Percentiles rank a stretch among this genome's conserved stretches.
phyloP scores from a whole-genome alignment of 805 yeast species.

The Priceomyces medius region DNA sequence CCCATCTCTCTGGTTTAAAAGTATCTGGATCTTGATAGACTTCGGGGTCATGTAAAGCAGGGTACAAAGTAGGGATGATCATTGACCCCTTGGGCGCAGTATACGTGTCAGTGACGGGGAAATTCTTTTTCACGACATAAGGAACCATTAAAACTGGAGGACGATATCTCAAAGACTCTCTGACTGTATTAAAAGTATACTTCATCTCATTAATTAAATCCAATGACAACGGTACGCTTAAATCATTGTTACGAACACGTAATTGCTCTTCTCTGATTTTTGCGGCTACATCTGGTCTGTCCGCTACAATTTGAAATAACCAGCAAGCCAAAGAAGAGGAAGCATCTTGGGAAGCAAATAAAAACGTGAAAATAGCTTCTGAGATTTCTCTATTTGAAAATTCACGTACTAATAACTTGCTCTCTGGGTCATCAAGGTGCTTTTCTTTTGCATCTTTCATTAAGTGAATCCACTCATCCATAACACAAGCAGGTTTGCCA shows the following conservation, averaged over 20 bases:
- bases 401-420: constrained; percentile 68
- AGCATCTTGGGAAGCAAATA: constrained; percentile 98
- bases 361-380: constrained; percentile 93
- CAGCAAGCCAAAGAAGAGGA: constrained; percentile 96
- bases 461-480: constrained; percentile 91
- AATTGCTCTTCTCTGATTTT: constrained; percentile 93
- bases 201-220: constrained; percentile 82
- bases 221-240: constrained; percentile 55
- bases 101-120: constrained; percentile 79
- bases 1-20: constrained; percentile 97
- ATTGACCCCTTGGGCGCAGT: constrained; percentile 96
- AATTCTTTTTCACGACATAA: constrained; percentile 82
- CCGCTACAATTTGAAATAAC: constrained; percentile 95
- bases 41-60: constrained; percentile 96
- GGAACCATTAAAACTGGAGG: constrained; percentile 99
- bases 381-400: constrained; percentile 90
- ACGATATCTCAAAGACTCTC: constrained; percentile 88
- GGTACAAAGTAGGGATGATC: constrained; percentile 94
- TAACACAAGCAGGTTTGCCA: constrained; percentile 79
- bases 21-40: constrained; percentile 93
- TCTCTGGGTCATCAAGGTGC: constrained; percentile 49
- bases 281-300: constrained; percentile 84
- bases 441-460: constrained; percentile 72
- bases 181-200: constrained; percentile 87
- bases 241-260: constrained; percentile 75